Evolutionary conservation across 202 grass and related monocot species (phyloP).

Genomic region (Zizania palustris): DNA sequence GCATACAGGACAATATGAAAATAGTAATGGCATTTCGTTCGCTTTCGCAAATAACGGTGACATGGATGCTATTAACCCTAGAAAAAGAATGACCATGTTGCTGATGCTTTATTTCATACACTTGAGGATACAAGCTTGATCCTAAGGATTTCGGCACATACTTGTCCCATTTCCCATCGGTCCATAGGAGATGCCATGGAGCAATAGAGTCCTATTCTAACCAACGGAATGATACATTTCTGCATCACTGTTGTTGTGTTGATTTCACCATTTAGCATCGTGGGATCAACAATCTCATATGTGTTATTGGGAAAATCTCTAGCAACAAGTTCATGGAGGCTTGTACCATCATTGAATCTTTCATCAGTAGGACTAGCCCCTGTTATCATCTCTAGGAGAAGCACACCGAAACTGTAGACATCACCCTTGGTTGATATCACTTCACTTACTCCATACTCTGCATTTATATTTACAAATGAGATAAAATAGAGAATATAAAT

Average conservation of each 20-base stretch:
- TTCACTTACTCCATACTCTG: slow-evolving; percentile 54
- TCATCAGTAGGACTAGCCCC: slow-evolving; percentile 47
- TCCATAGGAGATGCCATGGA: slow-evolving; percentile 26
- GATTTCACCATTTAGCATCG: not conserved
- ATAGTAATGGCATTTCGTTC: too few species aligned
- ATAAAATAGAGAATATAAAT: not conserved
- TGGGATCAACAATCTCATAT: slow-evolving; percentile 35
- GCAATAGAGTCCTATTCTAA: slow-evolving; percentile 36
- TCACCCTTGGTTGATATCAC: slow-evolving; percentile 58
- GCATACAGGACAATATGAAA: too few species aligned
- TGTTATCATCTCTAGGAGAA: slow-evolving; percentile 66
- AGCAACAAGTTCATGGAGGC: slow-evolving; percentile 41
- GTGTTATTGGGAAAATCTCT: slow-evolving; percentile 26
- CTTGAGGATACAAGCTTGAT: slow-evolving; percentile 30
- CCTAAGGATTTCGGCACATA: slow-evolving; percentile 26
- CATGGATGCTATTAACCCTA: too few species aligned
- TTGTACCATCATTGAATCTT: slow-evolving; percentile 37
- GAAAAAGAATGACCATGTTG: not conserved
- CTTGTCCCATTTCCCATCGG: slow-evolving; percentile 26
- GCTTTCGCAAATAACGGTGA: too few species aligned
- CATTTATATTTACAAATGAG: slow-evolving; percentile 23
- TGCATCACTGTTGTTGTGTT: not conserved
- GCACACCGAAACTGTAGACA: slow-evolving; percentile 70
- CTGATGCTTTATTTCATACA: not conserved
- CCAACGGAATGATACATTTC: slow-evolving; percentile 26